Percentiles rank a stretch among this genome's conserved stretches.
These are phyloP conservation scores for Fusarium euwallaceae DNA, from an alignment of 2,329 filamentous ascomycete species.

Conservation along the genomic window DNA sequence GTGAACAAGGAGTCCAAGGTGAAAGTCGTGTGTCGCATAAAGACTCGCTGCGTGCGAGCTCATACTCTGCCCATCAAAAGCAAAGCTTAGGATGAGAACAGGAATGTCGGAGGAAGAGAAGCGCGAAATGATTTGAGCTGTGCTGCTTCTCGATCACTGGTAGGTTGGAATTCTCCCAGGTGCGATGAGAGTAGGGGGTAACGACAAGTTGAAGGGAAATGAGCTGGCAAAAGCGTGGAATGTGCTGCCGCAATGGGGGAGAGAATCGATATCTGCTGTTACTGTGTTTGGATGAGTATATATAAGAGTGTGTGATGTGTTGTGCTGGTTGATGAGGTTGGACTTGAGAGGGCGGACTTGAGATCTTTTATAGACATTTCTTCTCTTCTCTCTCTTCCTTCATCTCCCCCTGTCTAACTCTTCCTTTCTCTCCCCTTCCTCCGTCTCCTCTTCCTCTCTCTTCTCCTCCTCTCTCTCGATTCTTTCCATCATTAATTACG, in stretches of 20 bases:
- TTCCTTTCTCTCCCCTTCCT: rapidly evolving
- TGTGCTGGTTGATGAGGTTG: not conserved
- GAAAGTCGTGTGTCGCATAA: too few relatives aligned
- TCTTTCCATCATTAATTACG: not conserved
- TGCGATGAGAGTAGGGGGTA: not conserved
- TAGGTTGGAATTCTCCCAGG: too few relatives aligned
- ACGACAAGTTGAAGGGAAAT: not conserved
- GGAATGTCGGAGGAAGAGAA: too few relatives aligned
- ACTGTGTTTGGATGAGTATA: not conserved
- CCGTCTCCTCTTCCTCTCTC: too few relatives aligned
- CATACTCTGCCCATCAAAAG: too few relatives aligned
- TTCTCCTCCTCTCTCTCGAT: not conserved
- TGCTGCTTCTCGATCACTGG: too few relatives aligned
- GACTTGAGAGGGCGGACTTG: not conserved
- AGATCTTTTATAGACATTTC: not conserved
- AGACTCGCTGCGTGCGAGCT: too few relatives aligned
- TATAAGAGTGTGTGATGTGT: not conserved
- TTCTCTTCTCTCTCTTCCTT: not conserved
- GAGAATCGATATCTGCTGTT: not conserved
- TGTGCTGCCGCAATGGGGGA: too few relatives aligned
- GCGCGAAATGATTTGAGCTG: too few relatives aligned
- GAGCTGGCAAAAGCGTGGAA: not conserved
- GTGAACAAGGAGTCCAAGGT: too few relatives aligned
- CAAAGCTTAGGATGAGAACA: too few relatives aligned
- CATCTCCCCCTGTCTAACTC: not conserved